These are phyloP conservation scores for Taiwanofungus camphoratus DNA, from an alignment of 1,284 basidiomycete species.

Conservation along the genomic window DNA sequence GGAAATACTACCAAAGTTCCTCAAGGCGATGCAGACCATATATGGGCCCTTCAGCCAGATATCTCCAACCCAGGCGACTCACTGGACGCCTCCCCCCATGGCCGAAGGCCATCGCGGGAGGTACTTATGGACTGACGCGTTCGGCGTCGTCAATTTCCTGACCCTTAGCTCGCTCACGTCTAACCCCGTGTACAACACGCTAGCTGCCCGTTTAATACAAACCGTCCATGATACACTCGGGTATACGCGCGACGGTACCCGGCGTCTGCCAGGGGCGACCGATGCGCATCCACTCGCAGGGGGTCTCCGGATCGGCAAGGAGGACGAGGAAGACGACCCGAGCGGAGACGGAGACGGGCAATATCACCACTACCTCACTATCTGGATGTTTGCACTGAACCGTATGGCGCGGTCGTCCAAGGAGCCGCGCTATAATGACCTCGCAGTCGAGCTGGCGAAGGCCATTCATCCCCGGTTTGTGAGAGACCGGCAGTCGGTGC, in stretches of 20 bases:
- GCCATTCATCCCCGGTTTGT: conserved; percentile 25
- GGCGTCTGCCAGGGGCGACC: conserved; percentile 19
- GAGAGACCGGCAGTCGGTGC: conserved; percentile 13
- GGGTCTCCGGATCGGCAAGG: conserved; percentile 26
- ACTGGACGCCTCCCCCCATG: conserved; percentile 18
- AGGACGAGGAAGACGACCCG: conserved; percentile 18
- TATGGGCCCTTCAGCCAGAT: conserved; percentile 16
- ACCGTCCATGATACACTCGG: conserved; percentile 21
- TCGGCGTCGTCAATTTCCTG: conserved; percentile 24
- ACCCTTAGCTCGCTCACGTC: conserved; percentile 16
- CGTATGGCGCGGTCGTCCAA: conserved; percentile 19
- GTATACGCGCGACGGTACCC: conserved; percentile 17
- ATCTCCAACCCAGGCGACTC: conserved; percentile 10
- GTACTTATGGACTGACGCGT: conserved; percentile 27
- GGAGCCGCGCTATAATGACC: conserved; percentile 21
- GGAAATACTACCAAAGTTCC: conserved; percentile 7
- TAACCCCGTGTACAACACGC: conserved; percentile 14
- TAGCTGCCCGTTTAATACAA: conserved; percentile 17
- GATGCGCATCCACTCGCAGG: conserved; percentile 22
- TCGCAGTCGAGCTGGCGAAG: conserved; percentile 22
- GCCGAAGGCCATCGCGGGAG: conserved; percentile 20
- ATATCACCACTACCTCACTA: conserved; percentile 26
- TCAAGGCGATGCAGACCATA: conserved; percentile 15
- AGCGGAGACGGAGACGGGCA: conserved; percentile 24
- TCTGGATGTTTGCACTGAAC: conserved; percentile 30